Evolutionary conservation across 164 flowering plant species (phyloP).

Genomic region (Saururus chinensis): DNA sequence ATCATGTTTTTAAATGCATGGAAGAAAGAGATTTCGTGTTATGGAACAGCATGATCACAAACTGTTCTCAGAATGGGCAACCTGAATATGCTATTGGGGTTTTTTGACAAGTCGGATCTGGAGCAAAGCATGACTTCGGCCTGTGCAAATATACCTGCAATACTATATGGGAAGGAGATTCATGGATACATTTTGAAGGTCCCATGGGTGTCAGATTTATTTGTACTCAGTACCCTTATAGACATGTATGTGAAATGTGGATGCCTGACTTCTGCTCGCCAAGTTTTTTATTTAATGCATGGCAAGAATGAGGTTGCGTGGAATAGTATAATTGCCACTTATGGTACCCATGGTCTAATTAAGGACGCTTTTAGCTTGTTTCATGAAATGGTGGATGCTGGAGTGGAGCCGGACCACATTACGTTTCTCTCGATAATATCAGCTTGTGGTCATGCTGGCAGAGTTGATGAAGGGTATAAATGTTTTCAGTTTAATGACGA

Average conservation of each 20-base stretch:
- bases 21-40: slow-evolving; percentile 44
- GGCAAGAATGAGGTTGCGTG: slow-evolving; percentile 67
- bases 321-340: slow-evolving; percentile 85
- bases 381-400: slow-evolving; percentile 36
- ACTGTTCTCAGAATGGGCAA: slow-evolving; percentile 55
- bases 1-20: slow-evolving; percentile 29
- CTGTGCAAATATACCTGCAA: slow-evolving; percentile 59
- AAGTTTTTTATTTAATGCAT: slow-evolving; percentile 50
- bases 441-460: slow-evolving; percentile 81
- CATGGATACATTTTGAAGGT: slow-evolving; percentile 52
- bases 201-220: slow-evolving; percentile 33
- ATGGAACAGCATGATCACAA: slow-evolving; percentile 78
- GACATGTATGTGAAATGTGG: slow-evolving; percentile 89
- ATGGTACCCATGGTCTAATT: slow-evolving; percentile 61
- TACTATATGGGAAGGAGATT: slow-evolving; percentile 56
- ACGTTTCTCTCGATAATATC: slow-evolving; percentile 74
- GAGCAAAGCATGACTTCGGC: slow-evolving; percentile 41
- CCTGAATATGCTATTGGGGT: slow-evolving; percentile 60
- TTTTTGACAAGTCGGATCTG: slow-evolving; percentile 56
- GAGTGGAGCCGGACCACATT: slow-evolving; percentile 67
- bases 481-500: slow-evolving; percentile 44
- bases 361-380: slow-evolving; percentile 39
- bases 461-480: slow-evolving; percentile 42
- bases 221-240: slow-evolving; percentile 50
- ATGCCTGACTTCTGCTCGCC: slow-evolving; percentile 35